These are phyloP conservation scores for Nakaseomyces kungkrabaensis DNA, from an alignment of 1,139 yeast species.

Conservation along the genomic window DNA sequence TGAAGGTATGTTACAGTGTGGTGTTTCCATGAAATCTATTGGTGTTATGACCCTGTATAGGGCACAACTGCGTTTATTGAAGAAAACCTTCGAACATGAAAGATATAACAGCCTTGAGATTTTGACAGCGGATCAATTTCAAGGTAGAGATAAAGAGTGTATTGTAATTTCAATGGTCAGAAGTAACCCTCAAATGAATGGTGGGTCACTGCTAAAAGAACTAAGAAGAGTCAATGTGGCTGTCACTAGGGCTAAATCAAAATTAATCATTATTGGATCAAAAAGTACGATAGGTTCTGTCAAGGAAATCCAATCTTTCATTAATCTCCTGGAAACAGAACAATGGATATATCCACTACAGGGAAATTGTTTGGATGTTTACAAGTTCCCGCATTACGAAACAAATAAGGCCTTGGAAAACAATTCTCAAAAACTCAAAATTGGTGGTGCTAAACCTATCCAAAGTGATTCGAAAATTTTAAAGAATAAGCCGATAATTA, in stretches of 20 bases:
- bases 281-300: conserved; percentile 48
- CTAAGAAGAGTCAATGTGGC: conserved; percentile 94
- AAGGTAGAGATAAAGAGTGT: conserved; percentile 91
- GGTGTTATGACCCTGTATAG: conserved; percentile 89
- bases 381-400: conserved; percentile 9
- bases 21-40: conserved; percentile 45
- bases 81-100: conserved; percentile 34
- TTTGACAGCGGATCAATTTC: conserved; percentile 90
- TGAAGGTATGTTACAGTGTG: conserved; percentile 47
- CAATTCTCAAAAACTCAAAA: background rate
- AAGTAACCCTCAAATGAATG: conserved; percentile 54
- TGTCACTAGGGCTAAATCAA: conserved; percentile 79
- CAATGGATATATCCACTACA: conserved; percentile 49
- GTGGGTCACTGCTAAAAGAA: conserved; percentile 75
- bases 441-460: conserved; percentile 7
- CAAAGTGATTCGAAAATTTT: conserved; percentile 10
- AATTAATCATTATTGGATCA: conserved; percentile 77
- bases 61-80: conserved; percentile 59
- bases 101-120: conserved; percentile 47
- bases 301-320: conserved; percentile 50
- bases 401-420: background rate
- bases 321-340: conserved; percentile 46
- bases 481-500: conserved; percentile 15
- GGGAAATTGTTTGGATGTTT: conserved; percentile 12
- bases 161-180: conserved; percentile 80